Evolutionary conservation across 179 eudicot species (phyloP).

Genomic region (Dionaea muscipula): DNA sequence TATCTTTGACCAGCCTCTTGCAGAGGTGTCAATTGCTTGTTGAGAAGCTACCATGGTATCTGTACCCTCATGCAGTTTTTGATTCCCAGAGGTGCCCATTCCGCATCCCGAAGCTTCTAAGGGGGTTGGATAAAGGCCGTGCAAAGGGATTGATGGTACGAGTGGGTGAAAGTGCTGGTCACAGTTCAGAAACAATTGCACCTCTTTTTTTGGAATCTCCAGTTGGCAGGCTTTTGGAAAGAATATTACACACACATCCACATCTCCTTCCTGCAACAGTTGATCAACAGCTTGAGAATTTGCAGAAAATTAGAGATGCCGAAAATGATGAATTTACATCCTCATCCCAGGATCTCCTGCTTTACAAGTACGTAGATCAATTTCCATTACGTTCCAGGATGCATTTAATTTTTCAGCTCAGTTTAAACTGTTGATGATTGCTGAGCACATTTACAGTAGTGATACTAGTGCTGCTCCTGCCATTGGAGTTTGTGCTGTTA

Average conservation of each 20-base stretch:
- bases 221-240: conserved; percentile 66
- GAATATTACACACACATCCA: conserved; percentile 77
- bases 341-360: conserved; percentile 48
- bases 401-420: neutral
- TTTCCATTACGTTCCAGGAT: neutral
- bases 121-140: conserved; percentile 28
- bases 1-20: neutral
- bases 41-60: neutral
- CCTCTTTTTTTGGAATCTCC: conserved; percentile 79
- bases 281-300: conserved; percentile 89
- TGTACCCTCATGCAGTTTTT: conserved; percentile 17
- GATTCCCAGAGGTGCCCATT: conserved; percentile 34
- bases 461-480: too few relatives aligned
- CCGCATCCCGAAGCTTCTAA: conserved; percentile 36
- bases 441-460: too few relatives aligned
- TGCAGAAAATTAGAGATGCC: conserved; percentile 56
- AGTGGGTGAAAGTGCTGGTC: conserved; percentile 50
- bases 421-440: neutral
- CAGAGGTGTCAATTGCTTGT: neutral
- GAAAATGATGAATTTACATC: conserved; percentile 38
- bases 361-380: conserved; percentile 49
- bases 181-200: conserved; percentile 47
- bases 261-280: conserved; percentile 79
- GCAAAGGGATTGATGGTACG: conserved; percentile 42
- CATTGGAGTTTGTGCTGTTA: too few relatives aligned